phyloP scores from a whole-genome alignment of 2,329 filamentous ascomycete genomes.

The Penicillium sp. region DNA sequence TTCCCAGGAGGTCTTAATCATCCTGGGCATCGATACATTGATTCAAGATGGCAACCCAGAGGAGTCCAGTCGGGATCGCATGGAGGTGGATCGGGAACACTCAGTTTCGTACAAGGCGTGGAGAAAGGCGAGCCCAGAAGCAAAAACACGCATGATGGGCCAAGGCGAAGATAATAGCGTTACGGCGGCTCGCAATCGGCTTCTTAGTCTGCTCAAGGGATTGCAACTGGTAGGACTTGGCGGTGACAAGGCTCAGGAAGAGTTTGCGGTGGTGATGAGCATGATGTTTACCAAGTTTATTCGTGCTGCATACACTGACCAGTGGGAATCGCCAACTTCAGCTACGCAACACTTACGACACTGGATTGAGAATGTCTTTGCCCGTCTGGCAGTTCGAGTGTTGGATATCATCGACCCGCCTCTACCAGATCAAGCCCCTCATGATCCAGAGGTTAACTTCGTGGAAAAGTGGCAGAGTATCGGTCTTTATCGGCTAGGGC shows the following conservation, averaged over 20 bases:
- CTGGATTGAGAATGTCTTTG: conserved; percentile 57
- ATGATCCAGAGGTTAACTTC: conserved; percentile 35
- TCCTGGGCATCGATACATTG: conserved; percentile 42
- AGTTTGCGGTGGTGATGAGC: conserved; percentile 59
- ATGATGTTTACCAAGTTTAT: conserved; percentile 57
- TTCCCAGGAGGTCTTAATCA: conserved; percentile 43
- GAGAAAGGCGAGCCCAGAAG: conserved; percentile 30
- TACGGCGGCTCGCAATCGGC: conserved; percentile 31
- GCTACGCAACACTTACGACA: conserved; percentile 50
- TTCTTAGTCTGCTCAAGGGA: conserved; percentile 43
- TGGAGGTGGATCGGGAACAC: conserved; percentile 39
- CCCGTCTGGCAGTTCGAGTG: conserved; percentile 51
- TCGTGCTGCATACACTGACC: conserved; percentile 54
- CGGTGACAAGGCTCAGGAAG: conserved; percentile 53
- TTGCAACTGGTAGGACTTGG: conserved; percentile 56
- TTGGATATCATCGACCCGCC: conserved; percentile 41
- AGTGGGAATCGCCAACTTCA: conserved; percentile 54
- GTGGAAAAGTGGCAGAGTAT: conserved; percentile 56
- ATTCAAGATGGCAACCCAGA: conserved; percentile 21
- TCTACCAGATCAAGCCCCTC: conserved; percentile 22
- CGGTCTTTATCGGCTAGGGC: conserved; percentile 54
- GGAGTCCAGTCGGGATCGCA: conserved; percentile 28
- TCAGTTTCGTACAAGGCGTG: conserved; percentile 41
- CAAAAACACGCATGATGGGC: conserved; percentile 33
- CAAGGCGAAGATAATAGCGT: conserved; percentile 31